Percentiles rank a stretch among this genome's conserved stretches.
phyloP scores from a whole-genome alignment of 768 basidiomycete genomes.

The Psilocybe cubensis region DNA sequence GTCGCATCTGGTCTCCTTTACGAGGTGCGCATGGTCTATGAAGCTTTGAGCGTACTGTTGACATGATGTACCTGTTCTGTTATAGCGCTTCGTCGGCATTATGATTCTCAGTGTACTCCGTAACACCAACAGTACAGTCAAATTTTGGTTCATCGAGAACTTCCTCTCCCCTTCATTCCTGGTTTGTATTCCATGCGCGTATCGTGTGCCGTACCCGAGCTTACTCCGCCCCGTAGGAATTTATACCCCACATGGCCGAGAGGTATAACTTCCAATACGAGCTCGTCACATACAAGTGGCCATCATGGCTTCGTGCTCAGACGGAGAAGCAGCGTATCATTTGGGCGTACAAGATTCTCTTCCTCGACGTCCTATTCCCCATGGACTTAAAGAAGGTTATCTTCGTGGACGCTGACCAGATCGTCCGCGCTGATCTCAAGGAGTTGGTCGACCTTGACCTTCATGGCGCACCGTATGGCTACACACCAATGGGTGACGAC shows the following conservation, averaged over 20 bases:
- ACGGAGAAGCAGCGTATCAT: slow-evolving; percentile 98
- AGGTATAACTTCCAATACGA: slow-evolving; percentile 96
- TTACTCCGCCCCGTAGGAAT: slow-evolving; percentile 59
- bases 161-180: slow-evolving; percentile 98
- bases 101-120: slow-evolving; percentile 97
- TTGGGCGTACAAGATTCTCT: slow-evolving; percentile 99
- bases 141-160: slow-evolving; percentile 99
- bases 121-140: slow-evolving; percentile 93
- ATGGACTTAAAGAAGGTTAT: slow-evolving; percentile 99
- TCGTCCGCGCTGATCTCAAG: slow-evolving; percentile 94
- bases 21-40: slow-evolving; percentile 86
- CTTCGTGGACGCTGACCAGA: slow-evolving; percentile 98
- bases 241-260: slow-evolving; percentile 89
- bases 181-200: slow-evolving; percentile 44
- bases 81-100: slow-evolving; percentile 92
- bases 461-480: slow-evolving; percentile 92
- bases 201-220: background rate
- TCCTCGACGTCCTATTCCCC: slow-evolving; percentile 98
- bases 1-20: slow-evolving; percentile 97
- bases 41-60: background rate
- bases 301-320: slow-evolving; percentile 95
- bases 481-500: slow-evolving; percentile 97
- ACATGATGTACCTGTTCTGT: background rate
- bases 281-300: slow-evolving; percentile 99
- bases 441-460: slow-evolving; percentile 94